Base-by-base conservation (phyloP, 2,329 filamentous ascomycete genomes). In the Tolypocladium tundrense region DNA sequence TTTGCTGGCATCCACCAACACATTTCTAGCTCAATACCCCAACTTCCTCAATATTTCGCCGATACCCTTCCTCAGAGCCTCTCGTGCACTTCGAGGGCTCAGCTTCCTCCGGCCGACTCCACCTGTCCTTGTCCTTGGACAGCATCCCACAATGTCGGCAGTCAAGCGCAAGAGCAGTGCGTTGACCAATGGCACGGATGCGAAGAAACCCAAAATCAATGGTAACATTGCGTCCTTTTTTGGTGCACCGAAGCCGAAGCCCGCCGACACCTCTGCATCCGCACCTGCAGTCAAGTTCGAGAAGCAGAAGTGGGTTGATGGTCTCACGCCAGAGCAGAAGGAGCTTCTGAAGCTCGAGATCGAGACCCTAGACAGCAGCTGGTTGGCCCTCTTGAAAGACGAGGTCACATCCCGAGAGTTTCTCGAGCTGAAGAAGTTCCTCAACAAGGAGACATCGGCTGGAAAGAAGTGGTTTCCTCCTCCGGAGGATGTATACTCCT, bases 141-240 rank as follows among this genome's bases (percentile, higher is more conserved):
- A 6, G 16, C 14, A n/a, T 21, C 56, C 64, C 62, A 67, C 60
- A 57, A 83, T 83, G 80, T 78, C 80, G 53, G 76, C 80, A 13
- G 73, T 84, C 61, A 91, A 91, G 75, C 85, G 88, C 64, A 89
- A 89, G 74, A 81, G 82, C 50, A 77, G 72, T 58, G 75, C 77
- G 57, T 67, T 77, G 27, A 64, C 73, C 7, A 67, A 73, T 13
- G 72, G 71, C 35, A 63, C 70, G 0, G 84, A 87, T 50, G 68
- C 78, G 52, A 92, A 92, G 72, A 92, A 91, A 70, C 69, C 85
- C 59, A 91, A 87, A 73, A 77, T 82, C 56, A 88, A 94, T 68
- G 84, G 80, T 61, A 91, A 80, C 75, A 96, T 99, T 68, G 92
- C 87, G 35, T 89, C 91, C 19, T 97, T 97, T 79, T 97, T 99